These are phyloP conservation scores for Heliosperma pusillum DNA, from an alignment of 148 eudicot species.

Conservation along the genomic window DNA sequence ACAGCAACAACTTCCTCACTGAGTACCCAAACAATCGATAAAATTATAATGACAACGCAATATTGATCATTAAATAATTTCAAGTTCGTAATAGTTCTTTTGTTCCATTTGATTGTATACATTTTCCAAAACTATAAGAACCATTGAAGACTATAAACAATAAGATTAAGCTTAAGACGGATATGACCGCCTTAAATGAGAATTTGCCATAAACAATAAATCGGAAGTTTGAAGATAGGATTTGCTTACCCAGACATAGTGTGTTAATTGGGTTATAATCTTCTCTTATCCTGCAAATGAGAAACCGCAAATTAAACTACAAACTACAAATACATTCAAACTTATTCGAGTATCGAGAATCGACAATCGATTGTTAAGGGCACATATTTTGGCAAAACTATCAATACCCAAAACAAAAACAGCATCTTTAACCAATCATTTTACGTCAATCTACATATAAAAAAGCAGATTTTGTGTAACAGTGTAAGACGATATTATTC, in stretches of 20 bases:
- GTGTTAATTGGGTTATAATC: conserved; percentile 16
- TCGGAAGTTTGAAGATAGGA: neutral
- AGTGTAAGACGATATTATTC: too few relatives aligned
- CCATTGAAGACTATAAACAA: neutral
- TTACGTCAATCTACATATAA: neutral
- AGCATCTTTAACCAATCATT: neutral
- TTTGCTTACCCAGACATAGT: conserved; percentile 33
- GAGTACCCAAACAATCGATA: neutral
- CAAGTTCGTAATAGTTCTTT: too few relatives aligned
- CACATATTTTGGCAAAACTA: neutral
- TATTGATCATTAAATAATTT: too few relatives aligned
- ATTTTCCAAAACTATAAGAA: neutral
- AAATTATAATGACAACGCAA: neutral
- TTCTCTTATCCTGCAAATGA: conserved; percentile 28
- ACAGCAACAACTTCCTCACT: conserved; percentile 37
- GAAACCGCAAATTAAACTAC: neutral
- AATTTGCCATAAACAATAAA: neutral
- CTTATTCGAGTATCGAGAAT: too few relatives aligned
- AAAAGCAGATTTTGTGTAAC: neutral
- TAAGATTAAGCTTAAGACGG: too few relatives aligned
- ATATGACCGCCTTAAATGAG: too few relatives aligned
- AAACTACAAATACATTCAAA: too few relatives aligned
- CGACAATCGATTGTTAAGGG: too few relatives aligned
- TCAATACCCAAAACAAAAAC: neutral
- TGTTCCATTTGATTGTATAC: neutral